Evolutionary conservation across 2,329 filamentous ascomycete genomes (phyloP).

Genomic region (Plectosphaerella plurivora): DNA sequence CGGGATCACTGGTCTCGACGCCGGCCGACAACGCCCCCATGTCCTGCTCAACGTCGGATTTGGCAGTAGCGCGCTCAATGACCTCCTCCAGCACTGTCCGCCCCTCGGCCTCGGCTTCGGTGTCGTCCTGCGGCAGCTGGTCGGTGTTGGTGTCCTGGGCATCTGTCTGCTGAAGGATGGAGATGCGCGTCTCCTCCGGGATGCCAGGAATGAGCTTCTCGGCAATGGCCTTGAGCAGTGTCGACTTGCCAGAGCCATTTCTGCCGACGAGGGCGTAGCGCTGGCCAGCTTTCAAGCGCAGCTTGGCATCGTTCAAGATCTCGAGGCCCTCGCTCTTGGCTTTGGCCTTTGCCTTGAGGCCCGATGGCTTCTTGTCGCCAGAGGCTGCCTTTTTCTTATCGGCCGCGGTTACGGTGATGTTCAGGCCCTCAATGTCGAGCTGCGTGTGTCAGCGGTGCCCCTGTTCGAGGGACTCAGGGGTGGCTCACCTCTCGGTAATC

Average conservation of each 20-base stretch:
- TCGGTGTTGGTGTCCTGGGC: slow-evolving; percentile 26
- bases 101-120: slow-evolving; percentile 5
- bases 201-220: slow-evolving; percentile 77
- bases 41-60: slow-evolving; percentile 54
- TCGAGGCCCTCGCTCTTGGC: slow-evolving; percentile 49
- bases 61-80: slow-evolving; percentile 54
- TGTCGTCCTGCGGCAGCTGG: slow-evolving; percentile 15
- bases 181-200: slow-evolving; percentile 58
- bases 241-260: slow-evolving; percentile 82
- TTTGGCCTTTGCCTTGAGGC: slow-evolving; percentile 45
- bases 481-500: slow-evolving; percentile 50
- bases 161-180: slow-evolving; percentile 65
- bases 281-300: slow-evolving; percentile 67
- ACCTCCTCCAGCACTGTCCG: slow-evolving; percentile 61
- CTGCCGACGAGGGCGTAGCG: slow-evolving; percentile 76
- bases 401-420: slow-evolving; percentile 56
- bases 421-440: slow-evolving; percentile 71
- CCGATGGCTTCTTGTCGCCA: slow-evolving; percentile 24
- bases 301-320: slow-evolving; percentile 63
- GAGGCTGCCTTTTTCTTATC: slow-evolving; percentile 18
- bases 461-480: neutral
- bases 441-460: slow-evolving; percentile 18
- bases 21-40: slow-evolving; percentile 58
- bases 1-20: slow-evolving; percentile 51
- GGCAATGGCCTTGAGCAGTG: slow-evolving; percentile 68